Evolutionary conservation across 176 grass and related monocot genomes (phyloP), one percentile per base, ranked within the genome.

Genomic region (Ananas comosus): DNA sequence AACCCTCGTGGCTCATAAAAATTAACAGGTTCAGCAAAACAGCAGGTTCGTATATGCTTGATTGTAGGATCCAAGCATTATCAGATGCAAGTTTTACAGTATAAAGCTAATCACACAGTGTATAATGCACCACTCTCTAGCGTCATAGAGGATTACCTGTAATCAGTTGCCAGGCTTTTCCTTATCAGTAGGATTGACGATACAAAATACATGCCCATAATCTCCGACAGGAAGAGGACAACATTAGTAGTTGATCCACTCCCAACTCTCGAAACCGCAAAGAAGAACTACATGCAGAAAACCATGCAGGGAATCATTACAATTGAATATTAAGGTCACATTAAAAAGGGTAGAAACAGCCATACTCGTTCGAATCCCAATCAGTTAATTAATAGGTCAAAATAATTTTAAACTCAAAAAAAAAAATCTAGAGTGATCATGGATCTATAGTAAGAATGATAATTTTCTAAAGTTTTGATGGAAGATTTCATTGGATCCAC

Each of bases 151-250:
- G 61, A 63, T 58, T 83, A 99, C 94, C 90, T 93, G 70, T 99
- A 99, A 73, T 99, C 94, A 69, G 83, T 90, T 69, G 94, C 94
- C 71, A 99, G 67, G 52, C 87, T 93, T 93, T 99, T 93, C 51
- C 90, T 89, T 79, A 99, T 99, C 13, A 99, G 94, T 78, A 99
- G 90, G 76, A 99, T 93, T 50, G 90, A 99, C 29, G 94, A 93
- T 81, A 93, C 86, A 70, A 99, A 99, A 72, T 99, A 91, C 94
- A 99, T 93, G 80, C 94, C 94, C 90, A 93, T 93, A 76, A 99
- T 99, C 80, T 99, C 94, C 52, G 94, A 86, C 75, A 99, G 83
- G 74, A 99, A 93, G 84, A 93, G 87, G 77, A 99, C 76, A 11
- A 99, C 94, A 84, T 99, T 93, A 22, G 89, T 90, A 72, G 89